Evolutionary conservation across 345 rosid genomes (phyloP), one percentile per base, ranked within the genome.

Genomic region (Euclidium syriacum): DNA sequence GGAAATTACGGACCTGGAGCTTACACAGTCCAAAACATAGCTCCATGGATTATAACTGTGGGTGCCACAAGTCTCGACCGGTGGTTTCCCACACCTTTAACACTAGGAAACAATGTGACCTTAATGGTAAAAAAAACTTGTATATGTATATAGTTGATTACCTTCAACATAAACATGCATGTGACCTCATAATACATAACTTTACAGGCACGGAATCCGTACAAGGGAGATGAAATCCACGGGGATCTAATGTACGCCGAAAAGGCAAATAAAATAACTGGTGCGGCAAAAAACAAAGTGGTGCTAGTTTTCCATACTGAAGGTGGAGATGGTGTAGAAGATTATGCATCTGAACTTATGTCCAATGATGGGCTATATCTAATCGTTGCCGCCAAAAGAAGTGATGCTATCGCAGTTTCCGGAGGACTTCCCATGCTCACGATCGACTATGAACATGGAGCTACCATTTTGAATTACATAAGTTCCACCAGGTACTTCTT

Each of bases 21-120:
- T 38, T 67, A 73, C 25, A 57, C 85, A 0, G 72, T 80, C 14
- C 44, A 56, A 8, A 77, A 78, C 60, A 73, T 77, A 6, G 74
- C 84, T 10, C 87, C 85, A 4, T 82, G 82, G 91, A 44, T 82
- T 12, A 52, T 80, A 23, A 79, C 79, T 4, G 86, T 83, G 0
- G 91, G 75, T 7, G 85, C 85, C 2, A 78, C 69, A 17, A 61
- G 64, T n/a, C 71, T 78, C 2, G 91, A 85, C 52, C 67, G 85
- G 11, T 57, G 68, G 51, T 82, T 73, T 55, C 71, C 74, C 1
- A 60, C 82, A n/a, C 58, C 67, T 27, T 27, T 79, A 41, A 44
- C 57, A 38, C 80, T 85, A 10, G 87, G 81, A 35, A 75, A 71
- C 68, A 71, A 75, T 11, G 55, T 58, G 29, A 67, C 72, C 4